Conservation (phyloP, 441 rosid genomes). For the Biscutella laevigata region DNA sequence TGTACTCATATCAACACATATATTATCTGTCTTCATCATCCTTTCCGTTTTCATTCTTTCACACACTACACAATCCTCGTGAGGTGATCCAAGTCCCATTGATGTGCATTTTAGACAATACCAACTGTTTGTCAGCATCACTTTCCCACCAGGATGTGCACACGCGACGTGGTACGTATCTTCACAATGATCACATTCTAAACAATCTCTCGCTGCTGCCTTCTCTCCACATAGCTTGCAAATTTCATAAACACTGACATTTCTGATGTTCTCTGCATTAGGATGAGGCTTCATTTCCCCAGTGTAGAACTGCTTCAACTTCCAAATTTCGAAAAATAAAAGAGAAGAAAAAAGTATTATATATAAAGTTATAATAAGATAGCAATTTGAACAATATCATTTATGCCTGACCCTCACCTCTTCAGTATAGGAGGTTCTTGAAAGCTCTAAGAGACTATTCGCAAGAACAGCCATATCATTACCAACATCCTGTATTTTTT, state of each 20-base stretch:
- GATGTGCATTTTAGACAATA: slow-evolving; percentile 58
- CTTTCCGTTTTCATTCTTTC: slow-evolving; percentile 50
- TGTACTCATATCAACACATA: slow-evolving; percentile 21
- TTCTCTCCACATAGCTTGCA: slow-evolving; percentile 58
- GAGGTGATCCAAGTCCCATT: slow-evolving; percentile 58
- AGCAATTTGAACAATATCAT: background rate
- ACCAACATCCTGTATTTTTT: slow-evolving; percentile 53
- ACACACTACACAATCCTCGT: slow-evolving; percentile 65
- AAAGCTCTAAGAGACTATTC: slow-evolving; percentile 51
- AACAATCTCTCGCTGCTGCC: slow-evolving; percentile 51
- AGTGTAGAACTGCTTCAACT: slow-evolving; percentile 22
- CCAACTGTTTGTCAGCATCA: slow-evolving; percentile 66
- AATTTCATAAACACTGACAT: slow-evolving; percentile 26
- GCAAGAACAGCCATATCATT: slow-evolving; percentile 59
- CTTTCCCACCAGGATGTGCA: slow-evolving; percentile 59
- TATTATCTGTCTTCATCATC: slow-evolving; percentile 19
- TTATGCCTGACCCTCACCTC: slow-evolving; percentile 36
- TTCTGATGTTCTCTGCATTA: slow-evolving; percentile 38
- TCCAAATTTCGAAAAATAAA: background rate
- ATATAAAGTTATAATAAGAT: background rate
- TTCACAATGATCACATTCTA: slow-evolving; percentile 87
- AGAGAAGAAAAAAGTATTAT: background rate
- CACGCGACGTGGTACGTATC: slow-evolving; percentile 73
- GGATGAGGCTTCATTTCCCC: slow-evolving; percentile 34
- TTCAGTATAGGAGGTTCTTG: slow-evolving; percentile 40